Conservation (phyloP, 345 rosid genomes). For the Citrus reticulata region DNA sequence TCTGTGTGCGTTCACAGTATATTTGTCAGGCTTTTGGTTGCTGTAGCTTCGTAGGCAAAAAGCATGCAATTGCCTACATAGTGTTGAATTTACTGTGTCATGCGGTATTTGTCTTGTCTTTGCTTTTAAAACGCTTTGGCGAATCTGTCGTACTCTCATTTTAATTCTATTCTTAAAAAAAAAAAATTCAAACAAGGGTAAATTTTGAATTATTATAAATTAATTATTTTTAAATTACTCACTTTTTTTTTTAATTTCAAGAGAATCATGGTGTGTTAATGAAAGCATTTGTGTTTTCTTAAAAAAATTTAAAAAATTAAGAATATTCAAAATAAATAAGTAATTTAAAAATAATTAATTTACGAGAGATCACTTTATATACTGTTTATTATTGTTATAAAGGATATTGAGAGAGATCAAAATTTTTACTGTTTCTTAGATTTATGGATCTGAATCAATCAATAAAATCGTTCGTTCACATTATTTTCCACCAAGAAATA, state of each 20-base stretch:
- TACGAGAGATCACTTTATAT: neutral
- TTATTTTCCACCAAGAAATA: neutral
- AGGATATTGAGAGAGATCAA: neutral
- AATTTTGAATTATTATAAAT: too few species aligned
- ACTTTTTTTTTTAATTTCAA: too few species aligned
- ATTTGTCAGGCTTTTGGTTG: neutral
- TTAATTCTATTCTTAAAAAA: neutral
- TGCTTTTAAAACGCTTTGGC: neutral
- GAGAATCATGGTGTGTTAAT: too few species aligned
- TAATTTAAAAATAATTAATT: too few species aligned
- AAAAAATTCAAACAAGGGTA: too few species aligned
- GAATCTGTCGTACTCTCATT: neutral
- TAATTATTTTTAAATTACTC: too few species aligned
- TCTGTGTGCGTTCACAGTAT: neutral
- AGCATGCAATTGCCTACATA: neutral
- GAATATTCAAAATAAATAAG: too few species aligned
- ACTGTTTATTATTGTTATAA: neutral
- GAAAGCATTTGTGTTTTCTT: too few species aligned
- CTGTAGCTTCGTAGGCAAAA: neutral
- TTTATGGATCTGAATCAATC: neutral
- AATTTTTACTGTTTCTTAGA: neutral
- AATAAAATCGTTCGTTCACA: neutral
- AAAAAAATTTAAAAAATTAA: too few species aligned
- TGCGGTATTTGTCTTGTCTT: slow-evolving; percentile 6
- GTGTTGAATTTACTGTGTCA: neutral